These are phyloP conservation scores for Nakaseomyces uthaithaninus DNA, from an alignment of 1,139 yeast species.

Conservation along the genomic window DNA sequence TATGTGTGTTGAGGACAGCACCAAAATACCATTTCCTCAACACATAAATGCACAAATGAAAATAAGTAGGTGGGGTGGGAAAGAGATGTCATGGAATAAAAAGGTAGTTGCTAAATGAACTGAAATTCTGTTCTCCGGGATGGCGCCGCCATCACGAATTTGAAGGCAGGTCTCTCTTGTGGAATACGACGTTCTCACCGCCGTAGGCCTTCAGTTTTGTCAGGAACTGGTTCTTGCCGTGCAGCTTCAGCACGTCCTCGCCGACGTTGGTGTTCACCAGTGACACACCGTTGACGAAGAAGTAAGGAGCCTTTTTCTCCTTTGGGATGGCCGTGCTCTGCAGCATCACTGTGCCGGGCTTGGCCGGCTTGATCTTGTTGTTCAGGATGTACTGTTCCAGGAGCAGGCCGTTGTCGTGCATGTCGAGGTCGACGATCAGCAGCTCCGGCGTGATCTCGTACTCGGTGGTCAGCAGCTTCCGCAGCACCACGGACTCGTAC, in stretches of 20 bases:
- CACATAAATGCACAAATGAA: too few relatives aligned
- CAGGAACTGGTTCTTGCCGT: constrained; percentile 14
- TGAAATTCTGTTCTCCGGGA: too few relatives aligned
- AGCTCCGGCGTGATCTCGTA: constrained; percentile 64
- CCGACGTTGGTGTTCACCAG: constrained; percentile 17
- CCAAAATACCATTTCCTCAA: too few relatives aligned
- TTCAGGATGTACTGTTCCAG: constrained; percentile 41
- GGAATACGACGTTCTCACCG: constrained; percentile 16
- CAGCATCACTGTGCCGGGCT: neutral
- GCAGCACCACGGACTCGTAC: constrained; percentile 47
- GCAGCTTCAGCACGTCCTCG: constrained; percentile 14
- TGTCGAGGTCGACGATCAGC: constrained; percentile 62
- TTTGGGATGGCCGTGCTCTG: constrained; percentile 6
- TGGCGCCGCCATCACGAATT: too few relatives aligned
- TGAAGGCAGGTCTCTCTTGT: constrained; percentile 21
- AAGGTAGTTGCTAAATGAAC: too few relatives aligned
- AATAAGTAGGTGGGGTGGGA: too few relatives aligned
- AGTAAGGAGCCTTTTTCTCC: constrained; percentile 15
- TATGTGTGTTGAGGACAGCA: too few relatives aligned
- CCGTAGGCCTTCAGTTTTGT: constrained; percentile 15
- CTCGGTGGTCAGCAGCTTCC: constrained; percentile 46
- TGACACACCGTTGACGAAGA: constrained; percentile 25
- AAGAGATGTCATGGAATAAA: too few relatives aligned
- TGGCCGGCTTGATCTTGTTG: constrained; percentile 9
- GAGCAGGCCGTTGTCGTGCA: constrained; percentile 49